These are phyloP conservation scores for Euphorbia celastroides DNA, from an alignment of 441 rosid genomes.

Conservation along the genomic window DNA sequence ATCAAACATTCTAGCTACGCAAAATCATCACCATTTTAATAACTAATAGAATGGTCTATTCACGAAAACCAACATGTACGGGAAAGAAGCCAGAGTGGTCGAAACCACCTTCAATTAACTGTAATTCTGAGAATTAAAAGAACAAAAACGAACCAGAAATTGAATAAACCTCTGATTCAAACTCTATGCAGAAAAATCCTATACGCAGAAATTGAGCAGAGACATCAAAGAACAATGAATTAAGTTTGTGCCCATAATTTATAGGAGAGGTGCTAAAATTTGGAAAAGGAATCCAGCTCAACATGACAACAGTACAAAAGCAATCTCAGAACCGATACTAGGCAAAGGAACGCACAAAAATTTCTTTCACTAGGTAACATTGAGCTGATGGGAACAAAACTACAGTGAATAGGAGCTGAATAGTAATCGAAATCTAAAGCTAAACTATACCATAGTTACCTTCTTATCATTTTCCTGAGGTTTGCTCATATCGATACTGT, in stretches of 20 bases:
- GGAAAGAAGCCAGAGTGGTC: not conserved
- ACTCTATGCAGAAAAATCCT: not conserved
- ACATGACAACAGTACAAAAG: not conserved
- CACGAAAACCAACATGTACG: not conserved
- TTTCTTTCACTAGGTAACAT: slow-evolving; percentile 9
- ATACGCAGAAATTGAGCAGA: not conserved
- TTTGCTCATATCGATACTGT: slow-evolving; percentile 50
- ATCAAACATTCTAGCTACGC: not conserved
- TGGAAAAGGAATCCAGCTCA: not conserved
- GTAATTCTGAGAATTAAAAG: not conserved
- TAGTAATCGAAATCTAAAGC: slow-evolving; percentile 5
- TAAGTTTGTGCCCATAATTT: not conserved
- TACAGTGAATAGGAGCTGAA: slow-evolving; percentile 6
- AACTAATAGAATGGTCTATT: not conserved
- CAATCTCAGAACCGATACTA: slow-evolving; percentile 9
- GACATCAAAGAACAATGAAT: not conserved
- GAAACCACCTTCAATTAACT: not conserved
- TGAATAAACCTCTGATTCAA: not conserved
- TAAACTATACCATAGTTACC: slow-evolving; percentile 21
- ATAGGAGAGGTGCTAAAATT: not conserved
- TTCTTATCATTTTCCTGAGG: slow-evolving; percentile 52
- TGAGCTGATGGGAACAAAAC: slow-evolving; percentile 7
- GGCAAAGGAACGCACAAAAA: not conserved
- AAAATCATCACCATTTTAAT: not conserved
- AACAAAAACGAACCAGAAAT: not conserved